phyloP scores from a whole-genome alignment of 495 filamentous ascomycete species.

The Friedmanniomyces endolithicus region DNA sequence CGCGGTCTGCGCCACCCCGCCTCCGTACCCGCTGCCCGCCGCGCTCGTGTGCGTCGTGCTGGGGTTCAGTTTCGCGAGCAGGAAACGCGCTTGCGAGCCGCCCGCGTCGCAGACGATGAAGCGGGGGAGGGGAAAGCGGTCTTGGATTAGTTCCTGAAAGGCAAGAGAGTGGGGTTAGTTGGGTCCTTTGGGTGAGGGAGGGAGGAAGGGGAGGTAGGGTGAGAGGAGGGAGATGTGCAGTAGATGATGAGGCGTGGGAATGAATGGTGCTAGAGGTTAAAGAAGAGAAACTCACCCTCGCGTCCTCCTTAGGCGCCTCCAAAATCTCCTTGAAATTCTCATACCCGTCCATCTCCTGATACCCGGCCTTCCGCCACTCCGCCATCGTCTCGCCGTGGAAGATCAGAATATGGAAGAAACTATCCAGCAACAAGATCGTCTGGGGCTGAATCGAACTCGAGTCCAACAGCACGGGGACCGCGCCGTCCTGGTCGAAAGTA shows the following conservation, averaged over 20 bases:
- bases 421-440: conserved; percentile 90
- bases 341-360: conserved; percentile 96
- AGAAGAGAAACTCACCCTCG: conserved; percentile 50
- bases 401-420: conserved; percentile 99
- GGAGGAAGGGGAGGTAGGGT: too few species aligned
- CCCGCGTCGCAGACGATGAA: conserved; percentile 99
- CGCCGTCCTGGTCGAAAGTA: conserved; percentile 85
- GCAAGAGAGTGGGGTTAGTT: too few species aligned
- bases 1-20: conserved; percentile 76
- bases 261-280: not conserved
- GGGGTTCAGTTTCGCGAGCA: conserved; percentile 95
- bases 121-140: conserved; percentile 92
- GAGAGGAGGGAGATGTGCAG: too few species aligned
- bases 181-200: too few species aligned
- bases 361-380: conserved; percentile 96
- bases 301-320: conserved; percentile 95
- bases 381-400: conserved; percentile 98
- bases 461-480: conserved; percentile 83
- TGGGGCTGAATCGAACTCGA: conserved; percentile 91
- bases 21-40: conserved; percentile 44
- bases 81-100: conserved; percentile 93
- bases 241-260: not conserved
- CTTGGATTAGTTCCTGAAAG: conserved; percentile 82
- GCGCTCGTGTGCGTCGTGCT: conserved; percentile 88
- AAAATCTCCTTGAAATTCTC: conserved; percentile 86